Base-by-base conservation (phyloP, 495 filamentous ascomycete species). In the Podospora pseudopauciseta region DNA sequence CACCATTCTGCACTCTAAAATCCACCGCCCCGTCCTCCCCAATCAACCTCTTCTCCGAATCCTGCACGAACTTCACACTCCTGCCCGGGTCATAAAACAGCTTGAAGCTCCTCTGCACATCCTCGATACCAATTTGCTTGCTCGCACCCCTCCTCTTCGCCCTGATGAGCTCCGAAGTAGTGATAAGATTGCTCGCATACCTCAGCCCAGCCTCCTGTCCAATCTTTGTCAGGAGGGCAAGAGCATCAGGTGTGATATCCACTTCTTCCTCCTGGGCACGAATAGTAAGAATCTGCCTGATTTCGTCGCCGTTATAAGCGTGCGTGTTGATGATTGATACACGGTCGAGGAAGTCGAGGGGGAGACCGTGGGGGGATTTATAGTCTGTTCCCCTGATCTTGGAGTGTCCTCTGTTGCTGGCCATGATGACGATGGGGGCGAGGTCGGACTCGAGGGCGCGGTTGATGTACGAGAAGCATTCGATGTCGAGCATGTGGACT, bases 401-500 rank as follows among this genome's bases (percentile, higher is more conserved):
- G n/a, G 94, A 90, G 73, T 93, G 87, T 64, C 95, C 95, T 34
- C 95, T 86, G 79, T 99, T 99, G 85, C 91, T 95, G n/a, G 95
- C 95, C 93, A 99, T 97, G 79, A 99, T 98, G 77, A 99, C 94
- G 74, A 99, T 95, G 39, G 95, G 95, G 1, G 94, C 92, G 19
- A 99, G 85, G 70, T 97, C 93, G 26, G 90, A 90, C 77, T 99
- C 95, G 26, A 98, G 84, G 5, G 95, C 95, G 30, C 96, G 91
- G 84, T 99, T 99, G 84, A 99, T 90, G 83, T 93, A 99, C 57
- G 92, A 94, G 82, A 96, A 99, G 82, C 95, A 97, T 75, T 99
- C 95, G 70, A 97, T 97, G 77, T 99, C 95, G 20, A 99, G 90
- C 95, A 98, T 98, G 82, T 99, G 95, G 2, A 99, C 94, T 80